Percentiles rank a stretch among this genome's conserved stretches.
Conservation (phyloP, 2,329 filamentous ascomycete species). For the Neonectria hederae region DNA sequence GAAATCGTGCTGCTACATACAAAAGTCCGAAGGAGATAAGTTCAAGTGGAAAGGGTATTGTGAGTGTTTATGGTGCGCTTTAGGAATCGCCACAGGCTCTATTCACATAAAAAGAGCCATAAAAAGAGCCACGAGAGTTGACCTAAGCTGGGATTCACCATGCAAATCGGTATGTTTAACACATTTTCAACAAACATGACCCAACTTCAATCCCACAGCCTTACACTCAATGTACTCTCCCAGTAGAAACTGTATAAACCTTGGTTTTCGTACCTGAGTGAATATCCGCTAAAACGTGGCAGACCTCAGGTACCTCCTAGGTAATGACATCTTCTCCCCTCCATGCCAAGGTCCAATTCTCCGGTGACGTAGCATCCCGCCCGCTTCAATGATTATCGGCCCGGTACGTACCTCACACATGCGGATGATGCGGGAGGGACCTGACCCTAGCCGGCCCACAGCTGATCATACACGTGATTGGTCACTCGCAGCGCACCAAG, state of each 20-base stretch:
- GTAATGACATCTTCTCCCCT: neutral
- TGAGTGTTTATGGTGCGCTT: neutral
- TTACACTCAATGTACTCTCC: neutral
- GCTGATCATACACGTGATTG: conserved; percentile 22
- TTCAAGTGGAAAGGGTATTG: neutral
- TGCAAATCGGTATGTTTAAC: too few species aligned
- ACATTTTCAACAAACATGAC: too few species aligned
- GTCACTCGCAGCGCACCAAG: conserved; percentile 8
- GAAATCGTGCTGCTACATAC: neutral
- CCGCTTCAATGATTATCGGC: conserved; percentile 8
- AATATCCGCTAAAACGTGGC: neutral
- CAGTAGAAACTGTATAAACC: neutral
- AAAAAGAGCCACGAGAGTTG: too few species aligned
- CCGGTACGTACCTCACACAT: conserved; percentile 27
- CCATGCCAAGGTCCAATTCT: conserved; percentile 19
- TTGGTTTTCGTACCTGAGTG: neutral
- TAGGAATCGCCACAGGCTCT: neutral
- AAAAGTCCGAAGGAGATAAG: neutral
- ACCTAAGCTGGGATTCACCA: too few species aligned
- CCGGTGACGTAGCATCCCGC: conserved; percentile 33
- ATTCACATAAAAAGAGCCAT: too few species aligned
- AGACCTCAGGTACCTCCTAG: neutral
- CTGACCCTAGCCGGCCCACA: conserved; percentile 30
- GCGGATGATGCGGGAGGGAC: conserved; percentile 1
- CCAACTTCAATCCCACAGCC: too few species aligned